A percentile compares a stretch with the other conserved stretches of the same genome.
Conservation (phyloP, 208 protist genomes). For the Crithidia acanthocephali region DNA sequence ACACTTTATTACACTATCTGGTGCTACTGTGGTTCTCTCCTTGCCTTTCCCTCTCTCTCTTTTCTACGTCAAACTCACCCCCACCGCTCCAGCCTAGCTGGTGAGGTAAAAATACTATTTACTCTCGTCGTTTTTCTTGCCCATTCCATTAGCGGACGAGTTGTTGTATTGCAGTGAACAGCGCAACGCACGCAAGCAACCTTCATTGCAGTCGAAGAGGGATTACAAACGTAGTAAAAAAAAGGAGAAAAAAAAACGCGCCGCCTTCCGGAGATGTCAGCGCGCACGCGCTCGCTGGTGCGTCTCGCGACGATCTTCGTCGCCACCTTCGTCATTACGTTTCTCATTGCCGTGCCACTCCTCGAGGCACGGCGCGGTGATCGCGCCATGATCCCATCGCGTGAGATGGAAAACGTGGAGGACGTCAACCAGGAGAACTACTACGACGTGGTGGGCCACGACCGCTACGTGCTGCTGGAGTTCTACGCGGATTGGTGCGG, state of each 20-base stretch:
- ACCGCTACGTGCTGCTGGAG: constrained; percentile 59
- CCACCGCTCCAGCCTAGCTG: too few species aligned
- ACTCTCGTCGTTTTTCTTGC: too few species aligned
- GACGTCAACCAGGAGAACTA: constrained; percentile 44
- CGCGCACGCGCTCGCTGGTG: constrained; percentile 1
- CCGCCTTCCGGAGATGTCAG: neutral
- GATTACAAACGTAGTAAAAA: neutral
- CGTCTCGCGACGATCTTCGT: constrained; percentile 9
- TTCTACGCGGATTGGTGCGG: constrained; percentile 91
- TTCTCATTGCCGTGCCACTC: neutral
- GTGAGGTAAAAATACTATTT: too few species aligned
- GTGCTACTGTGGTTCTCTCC: too few species aligned
- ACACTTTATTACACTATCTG: too few species aligned
- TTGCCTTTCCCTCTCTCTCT: too few species aligned
- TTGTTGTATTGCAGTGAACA: too few species aligned
- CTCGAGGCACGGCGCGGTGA: neutral
- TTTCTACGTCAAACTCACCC: too few species aligned
- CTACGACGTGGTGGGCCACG: constrained; percentile 44
- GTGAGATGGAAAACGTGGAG: constrained; percentile 36
- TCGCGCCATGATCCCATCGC: constrained; percentile 1
- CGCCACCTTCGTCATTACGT: neutral
- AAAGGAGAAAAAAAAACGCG: neutral
- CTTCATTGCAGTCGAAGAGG: too few species aligned
- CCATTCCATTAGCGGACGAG: too few species aligned
- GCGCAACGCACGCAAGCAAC: too few species aligned